phyloP scores from a whole-genome alignment of 352 stramenopile genomes.

The Pythium coloratum region DNA sequence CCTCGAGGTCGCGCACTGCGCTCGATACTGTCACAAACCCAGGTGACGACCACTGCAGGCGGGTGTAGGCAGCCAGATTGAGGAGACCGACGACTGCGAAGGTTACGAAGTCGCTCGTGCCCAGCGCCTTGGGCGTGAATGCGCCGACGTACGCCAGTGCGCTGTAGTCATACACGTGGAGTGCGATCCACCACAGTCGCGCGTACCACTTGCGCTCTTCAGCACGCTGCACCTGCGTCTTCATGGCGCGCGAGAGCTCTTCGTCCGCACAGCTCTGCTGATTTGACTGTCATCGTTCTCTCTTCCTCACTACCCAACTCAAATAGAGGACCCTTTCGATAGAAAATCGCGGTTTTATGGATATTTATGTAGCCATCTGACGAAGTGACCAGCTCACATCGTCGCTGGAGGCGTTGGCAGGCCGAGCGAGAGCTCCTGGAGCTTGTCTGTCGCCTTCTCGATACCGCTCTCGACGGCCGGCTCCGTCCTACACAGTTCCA shows the following conservation, averaged over 20 bases:
- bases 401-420: not conserved
- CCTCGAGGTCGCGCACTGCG: conserved; percentile 25
- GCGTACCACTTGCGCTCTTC: conserved; percentile 64
- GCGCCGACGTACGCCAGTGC: conserved; percentile 40
- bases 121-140: conserved; percentile 33
- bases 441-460: conserved; percentile 1
- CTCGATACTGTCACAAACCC: conserved; percentile 39
- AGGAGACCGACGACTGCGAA: conserved; percentile 36
- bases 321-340: conserved; percentile 1
- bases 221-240: conserved; percentile 29
- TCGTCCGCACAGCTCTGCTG: not conserved
- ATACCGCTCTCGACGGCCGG: conserved; percentile 5
- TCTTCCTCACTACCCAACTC: conserved; percentile 1
- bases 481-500: conserved; percentile 3
- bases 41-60: conserved; percentile 62
- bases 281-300: conserved; percentile 4
- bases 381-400: conserved; percentile 3
- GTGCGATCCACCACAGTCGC: conserved; percentile 61
- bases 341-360: conserved; percentile 12
- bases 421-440: conserved; percentile 10
- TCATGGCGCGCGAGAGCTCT: conserved; percentile 1
- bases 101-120: conserved; percentile 43
- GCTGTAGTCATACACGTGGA: conserved; percentile 65
- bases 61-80: conserved; percentile 48
- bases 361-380: conserved; percentile 14